Evolutionary conservation across 73 alveolate species (phyloP).

Genomic region (Paramecium tetraurelia): DNA sequence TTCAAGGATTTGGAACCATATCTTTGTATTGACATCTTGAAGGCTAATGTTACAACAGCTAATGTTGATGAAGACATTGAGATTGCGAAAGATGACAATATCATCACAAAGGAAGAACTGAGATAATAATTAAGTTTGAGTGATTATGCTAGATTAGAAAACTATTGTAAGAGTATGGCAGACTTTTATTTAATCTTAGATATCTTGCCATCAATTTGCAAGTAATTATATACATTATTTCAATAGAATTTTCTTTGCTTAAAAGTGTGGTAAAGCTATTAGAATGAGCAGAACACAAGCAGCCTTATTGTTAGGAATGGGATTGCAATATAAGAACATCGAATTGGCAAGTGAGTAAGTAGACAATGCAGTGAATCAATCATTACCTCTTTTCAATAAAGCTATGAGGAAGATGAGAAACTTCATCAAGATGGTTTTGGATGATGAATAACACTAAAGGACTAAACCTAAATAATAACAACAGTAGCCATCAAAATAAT

Average conservation of each 20-base stretch:
- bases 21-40: slow-evolving; percentile 68
- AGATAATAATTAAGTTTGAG: slow-evolving; percentile 74
- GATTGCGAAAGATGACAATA: slow-evolving; percentile 47
- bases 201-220: slow-evolving; percentile 88
- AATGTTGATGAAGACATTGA: slow-evolving; percentile 38
- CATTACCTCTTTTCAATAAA: slow-evolving; percentile 91
- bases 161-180: slow-evolving; percentile 91
- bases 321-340: slow-evolving; percentile 83
- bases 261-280: slow-evolving; percentile 68
- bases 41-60: slow-evolving; percentile 53
- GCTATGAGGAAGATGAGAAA: slow-evolving; percentile 56
- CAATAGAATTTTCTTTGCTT: slow-evolving; percentile 66
- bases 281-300: slow-evolving; percentile 84
- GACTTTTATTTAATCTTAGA: slow-evolving; percentile 96
- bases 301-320: slow-evolving; percentile 91
- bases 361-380: slow-evolving; percentile 77
- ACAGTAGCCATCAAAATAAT: neutral
- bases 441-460: neutral
- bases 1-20: slow-evolving; percentile 84
- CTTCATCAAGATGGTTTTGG: slow-evolving; percentile 15
- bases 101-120: slow-evolving; percentile 62
- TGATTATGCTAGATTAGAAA: slow-evolving; percentile 93
- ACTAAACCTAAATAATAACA: neutral
- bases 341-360: slow-evolving; percentile 82
- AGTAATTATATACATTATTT: neutral